phyloP scores from a whole-genome alignment of 1,139 yeast genomes.

The Hanseniaspora uvarum region DNA sequence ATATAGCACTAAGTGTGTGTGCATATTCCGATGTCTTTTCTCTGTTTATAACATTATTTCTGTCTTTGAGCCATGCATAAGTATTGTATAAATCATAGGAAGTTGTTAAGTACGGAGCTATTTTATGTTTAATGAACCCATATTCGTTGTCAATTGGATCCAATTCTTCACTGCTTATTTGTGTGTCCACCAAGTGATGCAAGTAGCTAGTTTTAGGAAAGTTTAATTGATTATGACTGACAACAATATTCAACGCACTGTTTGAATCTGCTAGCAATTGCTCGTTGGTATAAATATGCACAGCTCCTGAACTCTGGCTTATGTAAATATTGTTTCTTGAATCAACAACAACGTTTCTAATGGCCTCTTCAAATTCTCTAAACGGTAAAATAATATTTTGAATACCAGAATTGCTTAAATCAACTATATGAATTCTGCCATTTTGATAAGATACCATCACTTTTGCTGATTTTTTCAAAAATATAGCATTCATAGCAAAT shows the following conservation, averaged over 20 bases:
- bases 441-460: background rate
- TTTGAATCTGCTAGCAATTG: background rate
- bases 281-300: conserved; percentile 19
- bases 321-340: conserved; percentile 8
- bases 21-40: background rate
- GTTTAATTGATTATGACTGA: background rate
- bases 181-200: background rate
- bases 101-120: background rate
- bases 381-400: background rate
- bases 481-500: background rate
- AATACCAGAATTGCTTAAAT: background rate
- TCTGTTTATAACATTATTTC: background rate
- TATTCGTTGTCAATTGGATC: background rate
- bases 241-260: too few relatives aligned
- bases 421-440: background rate
- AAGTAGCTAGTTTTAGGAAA: background rate
- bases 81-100: background rate
- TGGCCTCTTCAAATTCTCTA: background rate
- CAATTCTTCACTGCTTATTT: background rate
- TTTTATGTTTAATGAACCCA: background rate
- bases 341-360: background rate
- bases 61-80: background rate
- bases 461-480: background rate
- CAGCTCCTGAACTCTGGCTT: conserved; percentile 50
- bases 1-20: background rate